Percentiles rank a stretch among this genome's conserved stretches.
Conservation (phyloP, 192 early-diverging fungal species). For the Entophlyctis luteolus region DNA sequence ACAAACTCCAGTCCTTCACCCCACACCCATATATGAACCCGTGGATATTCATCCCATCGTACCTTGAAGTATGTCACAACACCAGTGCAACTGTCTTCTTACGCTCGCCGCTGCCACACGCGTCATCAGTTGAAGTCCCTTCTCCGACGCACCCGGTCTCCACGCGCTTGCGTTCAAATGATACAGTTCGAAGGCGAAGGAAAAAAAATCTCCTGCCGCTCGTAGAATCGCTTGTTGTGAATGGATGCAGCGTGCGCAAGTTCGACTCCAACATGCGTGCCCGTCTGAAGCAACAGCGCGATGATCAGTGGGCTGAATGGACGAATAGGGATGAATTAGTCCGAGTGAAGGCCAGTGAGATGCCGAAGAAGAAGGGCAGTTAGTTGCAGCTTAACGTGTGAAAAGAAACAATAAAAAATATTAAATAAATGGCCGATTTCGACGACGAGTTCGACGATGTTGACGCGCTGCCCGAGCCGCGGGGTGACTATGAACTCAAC, state of each 20-base stretch:
- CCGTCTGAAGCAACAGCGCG: constrained; percentile 29
- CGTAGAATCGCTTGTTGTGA: constrained; percentile 36
- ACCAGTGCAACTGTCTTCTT: constrained; percentile 86
- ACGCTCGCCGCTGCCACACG: constrained; percentile 81
- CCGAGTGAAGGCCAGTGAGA: constrained; percentile 3
- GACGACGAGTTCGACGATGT: constrained; percentile 50
- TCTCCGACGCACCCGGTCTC: constrained; percentile 90
- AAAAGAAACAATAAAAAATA: neutral
- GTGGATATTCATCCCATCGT: constrained; percentile 93
- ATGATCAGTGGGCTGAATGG: constrained; percentile 7
- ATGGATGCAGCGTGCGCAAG: constrained; percentile 40
- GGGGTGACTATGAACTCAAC: constrained; percentile 34
- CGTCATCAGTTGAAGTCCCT: constrained; percentile 82
- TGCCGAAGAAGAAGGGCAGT: neutral
- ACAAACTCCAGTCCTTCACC: constrained; percentile 49
- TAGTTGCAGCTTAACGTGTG: too few relatives aligned
- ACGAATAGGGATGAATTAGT: constrained; percentile 7
- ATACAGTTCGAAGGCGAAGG: too few relatives aligned
- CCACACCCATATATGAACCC: constrained; percentile 60
- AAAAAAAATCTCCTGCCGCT: constrained; percentile 31
- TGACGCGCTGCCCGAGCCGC: constrained; percentile 43
- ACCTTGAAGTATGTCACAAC: constrained; percentile 95
- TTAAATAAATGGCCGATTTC: constrained; percentile 26
- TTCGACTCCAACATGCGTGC: constrained; percentile 44
- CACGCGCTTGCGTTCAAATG: constrained; percentile 35